A percentile compares a stretch with the other conserved stretches of the same genome.
Conservation (phyloP, 495 filamentous ascomycete species). For the Penicillium lividum region DNA sequence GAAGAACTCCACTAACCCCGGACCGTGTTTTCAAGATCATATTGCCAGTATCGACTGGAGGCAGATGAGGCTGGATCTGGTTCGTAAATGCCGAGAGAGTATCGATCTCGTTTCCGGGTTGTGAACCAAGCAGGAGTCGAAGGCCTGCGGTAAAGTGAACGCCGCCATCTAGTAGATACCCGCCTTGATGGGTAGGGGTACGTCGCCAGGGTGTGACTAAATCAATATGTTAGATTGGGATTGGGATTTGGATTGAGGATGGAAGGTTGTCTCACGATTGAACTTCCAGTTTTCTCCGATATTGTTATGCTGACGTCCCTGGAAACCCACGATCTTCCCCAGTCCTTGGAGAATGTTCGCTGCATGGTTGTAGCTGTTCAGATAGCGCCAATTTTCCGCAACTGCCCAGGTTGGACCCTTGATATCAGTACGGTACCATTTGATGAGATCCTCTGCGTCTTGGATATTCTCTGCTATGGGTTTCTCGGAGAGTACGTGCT, state of each 20-base stretch:
- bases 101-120: constrained; percentile 33
- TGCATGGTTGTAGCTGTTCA: constrained; percentile 28
- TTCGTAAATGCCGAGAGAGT: constrained; percentile 53
- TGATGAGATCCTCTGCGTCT: constrained; percentile 54
- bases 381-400: constrained; percentile 71
- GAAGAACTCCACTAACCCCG: constrained; percentile 58
- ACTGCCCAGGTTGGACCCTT: constrained; percentile 45
- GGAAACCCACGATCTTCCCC: not conserved
- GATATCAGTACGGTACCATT: constrained; percentile 49
- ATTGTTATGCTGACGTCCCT: not conserved
- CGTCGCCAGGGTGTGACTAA: constrained; percentile 56
- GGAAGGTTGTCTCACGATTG: not conserved
- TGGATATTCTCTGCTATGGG: constrained; percentile 62
- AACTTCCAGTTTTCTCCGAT: not conserved
- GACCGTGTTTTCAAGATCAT: constrained; percentile 54
- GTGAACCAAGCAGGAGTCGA: constrained; percentile 50
- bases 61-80: constrained; percentile 55
- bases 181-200: constrained; percentile 64
- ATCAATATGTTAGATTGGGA: not conserved
- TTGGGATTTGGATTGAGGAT: constrained; percentile 23
- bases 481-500: constrained; percentile 75
- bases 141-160: constrained; percentile 64
- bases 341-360: not conserved
- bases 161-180: constrained; percentile 68
- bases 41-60: constrained; percentile 66